Evolutionary conservation across 371 early-diverging fungal species (phyloP).

Genomic region (Mucor ambiguus): DNA sequence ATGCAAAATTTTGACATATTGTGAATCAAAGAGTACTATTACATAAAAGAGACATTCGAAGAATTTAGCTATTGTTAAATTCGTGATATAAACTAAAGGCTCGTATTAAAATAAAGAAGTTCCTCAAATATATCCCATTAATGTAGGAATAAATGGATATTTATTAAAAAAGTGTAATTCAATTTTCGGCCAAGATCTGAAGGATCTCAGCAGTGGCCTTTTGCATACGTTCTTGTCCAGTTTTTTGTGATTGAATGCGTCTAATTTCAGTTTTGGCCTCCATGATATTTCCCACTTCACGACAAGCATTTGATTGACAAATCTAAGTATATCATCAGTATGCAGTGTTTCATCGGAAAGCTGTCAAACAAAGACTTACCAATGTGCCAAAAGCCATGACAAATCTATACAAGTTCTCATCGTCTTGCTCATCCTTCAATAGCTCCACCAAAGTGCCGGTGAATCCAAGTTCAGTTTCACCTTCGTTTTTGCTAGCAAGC

Average conservation of each 20-base stretch:
- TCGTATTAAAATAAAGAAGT: too few species aligned
- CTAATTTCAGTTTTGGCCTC: conserved; percentile 25
- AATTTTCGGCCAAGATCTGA: conserved; percentile 12
- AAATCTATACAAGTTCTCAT: conserved; percentile 58
- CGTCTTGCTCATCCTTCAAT: conserved; percentile 50
- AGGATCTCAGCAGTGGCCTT: conserved; percentile 24
- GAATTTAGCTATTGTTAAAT: too few species aligned
- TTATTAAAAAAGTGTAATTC: background rate
- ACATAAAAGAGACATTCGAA: too few species aligned
- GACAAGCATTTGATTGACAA: conserved; percentile 26
- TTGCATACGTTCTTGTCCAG: conserved; percentile 29
- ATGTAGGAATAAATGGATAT: background rate
- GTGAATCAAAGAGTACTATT: too few species aligned
- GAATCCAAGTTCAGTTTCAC: conserved; percentile 49
- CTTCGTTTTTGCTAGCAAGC: conserved; percentile 36
- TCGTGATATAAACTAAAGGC: too few species aligned
- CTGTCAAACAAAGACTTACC: conserved; percentile 23
- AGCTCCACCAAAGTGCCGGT: conserved; percentile 47
- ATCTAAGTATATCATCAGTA: conserved; percentile 11
- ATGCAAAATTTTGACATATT: too few species aligned
- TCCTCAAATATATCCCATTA: too few species aligned
- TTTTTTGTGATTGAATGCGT: conserved; percentile 13
- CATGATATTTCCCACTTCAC: conserved; percentile 41
- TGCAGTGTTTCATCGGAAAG: background rate
- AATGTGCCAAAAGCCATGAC: conserved; percentile 65